These are phyloP conservation scores for Carex arenaria DNA, from an alignment of 202 grass and related monocot genomes.

Conservation along the genomic window DNA sequence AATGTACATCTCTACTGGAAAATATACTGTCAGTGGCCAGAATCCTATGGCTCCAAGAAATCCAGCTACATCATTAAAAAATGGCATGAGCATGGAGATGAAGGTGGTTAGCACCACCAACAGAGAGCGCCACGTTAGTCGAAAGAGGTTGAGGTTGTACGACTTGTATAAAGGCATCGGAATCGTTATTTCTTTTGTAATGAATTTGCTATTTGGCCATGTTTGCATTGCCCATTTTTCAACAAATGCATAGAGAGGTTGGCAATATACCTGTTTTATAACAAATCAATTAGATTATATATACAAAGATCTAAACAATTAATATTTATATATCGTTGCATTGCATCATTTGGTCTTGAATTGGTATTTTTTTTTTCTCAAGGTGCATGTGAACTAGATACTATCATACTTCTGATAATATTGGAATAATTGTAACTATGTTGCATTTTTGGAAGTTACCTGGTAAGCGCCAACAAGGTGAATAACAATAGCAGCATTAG, in stretches of 20 bases:
- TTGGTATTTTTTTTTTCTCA: background rate
- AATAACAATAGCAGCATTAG: conserved; percentile 78
- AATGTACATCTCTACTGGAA: conserved; percentile 78
- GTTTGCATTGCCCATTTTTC: conserved; percentile 28
- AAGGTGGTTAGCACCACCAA: conserved; percentile 54
- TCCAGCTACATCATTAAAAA: conserved; percentile 48
- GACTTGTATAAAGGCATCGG: background rate
- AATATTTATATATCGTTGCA: too few relatives aligned
- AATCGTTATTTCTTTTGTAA: conserved; percentile 29
- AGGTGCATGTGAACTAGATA: background rate
- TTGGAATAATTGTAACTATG: background rate
- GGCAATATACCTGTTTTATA: conserved; percentile 47
- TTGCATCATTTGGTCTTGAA: background rate
- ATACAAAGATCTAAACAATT: too few relatives aligned
- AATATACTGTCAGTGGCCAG: conserved; percentile 69
- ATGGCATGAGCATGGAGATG: conserved; percentile 54
- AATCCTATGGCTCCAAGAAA: conserved; percentile 52
- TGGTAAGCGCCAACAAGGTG: conserved; percentile 89
- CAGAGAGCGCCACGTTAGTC: conserved; percentile 39
- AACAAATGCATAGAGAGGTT: conserved; percentile 61
- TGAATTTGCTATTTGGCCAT: conserved; percentile 39
- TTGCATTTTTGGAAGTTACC: conserved; percentile 21
- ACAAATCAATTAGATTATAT: background rate
- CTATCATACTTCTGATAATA: background rate
- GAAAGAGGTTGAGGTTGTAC: conserved; percentile 39